phyloP scores from a whole-genome alignment of 192 early-diverging fungal species.

The Linnemannia zychae region DNA sequence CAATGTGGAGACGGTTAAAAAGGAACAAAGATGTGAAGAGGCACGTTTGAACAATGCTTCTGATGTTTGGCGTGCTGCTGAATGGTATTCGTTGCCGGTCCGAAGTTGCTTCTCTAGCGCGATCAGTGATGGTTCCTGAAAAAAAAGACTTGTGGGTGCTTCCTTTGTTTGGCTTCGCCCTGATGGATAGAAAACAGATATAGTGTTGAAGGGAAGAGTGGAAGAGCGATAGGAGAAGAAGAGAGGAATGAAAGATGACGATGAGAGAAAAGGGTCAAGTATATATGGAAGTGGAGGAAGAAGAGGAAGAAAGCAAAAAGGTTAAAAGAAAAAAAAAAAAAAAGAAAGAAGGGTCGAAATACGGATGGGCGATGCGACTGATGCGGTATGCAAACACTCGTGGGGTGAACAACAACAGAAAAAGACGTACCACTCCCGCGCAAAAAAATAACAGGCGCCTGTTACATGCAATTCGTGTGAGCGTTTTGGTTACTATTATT shows the following conservation, averaged over 20 bases:
- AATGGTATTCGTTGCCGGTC: not conserved
- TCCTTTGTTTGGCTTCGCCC: not conserved
- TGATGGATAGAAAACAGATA: not conserved
- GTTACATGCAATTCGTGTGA: not conserved
- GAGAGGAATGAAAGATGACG: not conserved
- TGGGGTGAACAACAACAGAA: not conserved
- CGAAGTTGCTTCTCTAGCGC: not conserved
- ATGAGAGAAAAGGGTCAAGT: not conserved
- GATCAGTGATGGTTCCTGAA: not conserved
- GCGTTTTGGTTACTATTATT: not conserved
- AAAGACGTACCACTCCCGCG: conserved; percentile 9
- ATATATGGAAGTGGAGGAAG: not conserved
- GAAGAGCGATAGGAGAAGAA: not conserved
- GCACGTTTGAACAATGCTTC: no score
- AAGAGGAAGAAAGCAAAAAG: not conserved
- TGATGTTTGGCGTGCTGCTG: no score
- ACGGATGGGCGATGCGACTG: conserved; percentile 1
- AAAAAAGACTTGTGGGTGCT: not conserved
- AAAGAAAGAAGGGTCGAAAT: not conserved
- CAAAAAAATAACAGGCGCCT: not conserved
- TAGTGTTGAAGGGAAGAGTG: not conserved
- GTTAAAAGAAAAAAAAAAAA: not conserved
- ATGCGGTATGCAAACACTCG: not conserved
- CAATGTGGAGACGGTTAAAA: not conserved
- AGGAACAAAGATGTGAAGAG: not conserved